Base-by-base conservation (phyloP, 2,329 filamentous ascomycete species). In the Penicillium paneum region DNA sequence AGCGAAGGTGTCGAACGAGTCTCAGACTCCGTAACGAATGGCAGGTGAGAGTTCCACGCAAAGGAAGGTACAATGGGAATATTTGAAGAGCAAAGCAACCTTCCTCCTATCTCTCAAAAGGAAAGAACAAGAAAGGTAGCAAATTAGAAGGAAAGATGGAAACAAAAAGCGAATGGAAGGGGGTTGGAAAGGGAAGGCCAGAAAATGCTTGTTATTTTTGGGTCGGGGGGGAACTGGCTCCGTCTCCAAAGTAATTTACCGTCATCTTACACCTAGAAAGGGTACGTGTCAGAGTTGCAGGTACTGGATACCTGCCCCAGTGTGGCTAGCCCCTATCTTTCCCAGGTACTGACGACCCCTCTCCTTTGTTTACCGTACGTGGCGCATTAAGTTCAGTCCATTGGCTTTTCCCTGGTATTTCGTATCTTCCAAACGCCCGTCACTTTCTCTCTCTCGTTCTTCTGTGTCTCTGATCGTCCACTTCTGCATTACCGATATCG, bases 61-160 rank as follows among this genome's bases (percentile, higher is more conserved):
- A 53, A 48, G 54, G 48, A 51, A 53, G 31, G 52, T 43, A 54
- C 49, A 47, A 52, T 50, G 49, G 49, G 43, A 54, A 47, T 39
- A 38, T 52, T 48, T 29, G 26, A 54, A 43, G 38, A 56, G 43
- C 42, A 39, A 55, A 48, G 13, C 52, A 54, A 52, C 52, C 55
- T 51, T 35, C 44, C 50, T 50, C 28, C 42, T 41, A 50, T 57
- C 54, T 51, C 60, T 54, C 59, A 52, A 58, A 58, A 54, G 60
- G 60, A 58, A 66, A 65, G 58, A 60, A 57, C 60, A 64, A 59
- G 59, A 54, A 65, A 64, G 62, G 54, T 60, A 57, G 69, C 74
- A 53, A 60, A 66, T 63, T 63, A 60, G 59, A 65, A 62, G 57
- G 60, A 61, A 57, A 57, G 59, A 61, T 63, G 56, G 60, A 60